Evolutionary conservation across 1,284 basidiomycete genomes (phyloP).

Genomic region (Ustilago xerochloae): DNA sequence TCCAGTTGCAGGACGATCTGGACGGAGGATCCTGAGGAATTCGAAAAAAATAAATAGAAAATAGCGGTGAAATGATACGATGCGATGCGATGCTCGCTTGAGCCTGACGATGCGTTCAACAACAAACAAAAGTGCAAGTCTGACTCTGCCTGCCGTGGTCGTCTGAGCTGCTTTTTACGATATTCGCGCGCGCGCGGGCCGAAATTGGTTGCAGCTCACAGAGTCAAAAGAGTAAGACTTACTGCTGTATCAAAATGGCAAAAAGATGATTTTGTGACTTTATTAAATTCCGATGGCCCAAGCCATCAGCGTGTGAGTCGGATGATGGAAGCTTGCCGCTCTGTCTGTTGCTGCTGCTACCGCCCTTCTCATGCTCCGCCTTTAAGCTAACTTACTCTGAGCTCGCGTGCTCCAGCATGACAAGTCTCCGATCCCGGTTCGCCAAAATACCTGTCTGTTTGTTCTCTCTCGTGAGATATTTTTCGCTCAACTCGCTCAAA

Average conservation of each 20-base stretch:
- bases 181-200: conserved; percentile 2
- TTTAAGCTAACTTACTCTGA: no score
- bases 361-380: not conserved
- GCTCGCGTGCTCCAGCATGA: not conserved
- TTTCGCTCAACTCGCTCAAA: no score
- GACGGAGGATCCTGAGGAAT: not conserved
- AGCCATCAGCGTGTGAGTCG: conserved; percentile 1
- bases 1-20: not conserved
- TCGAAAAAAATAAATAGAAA: not conserved
- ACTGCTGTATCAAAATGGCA: not conserved
- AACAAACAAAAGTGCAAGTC: no score
- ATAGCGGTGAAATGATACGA: not conserved
- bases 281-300: conserved; percentile 11
- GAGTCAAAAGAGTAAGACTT: no score
- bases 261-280: not conserved
- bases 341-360: not conserved
- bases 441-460: not conserved
- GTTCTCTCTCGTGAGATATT: not conserved
- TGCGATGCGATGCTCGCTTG: no score
- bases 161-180: no score
- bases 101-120: no score
- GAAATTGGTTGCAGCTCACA: not conserved
- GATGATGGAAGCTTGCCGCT: conserved; percentile 10
- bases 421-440: not conserved
- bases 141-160: no score